phyloP scores from a whole-genome alignment of 192 early-diverging fungal species.

The Physocladia obscura region DNA sequence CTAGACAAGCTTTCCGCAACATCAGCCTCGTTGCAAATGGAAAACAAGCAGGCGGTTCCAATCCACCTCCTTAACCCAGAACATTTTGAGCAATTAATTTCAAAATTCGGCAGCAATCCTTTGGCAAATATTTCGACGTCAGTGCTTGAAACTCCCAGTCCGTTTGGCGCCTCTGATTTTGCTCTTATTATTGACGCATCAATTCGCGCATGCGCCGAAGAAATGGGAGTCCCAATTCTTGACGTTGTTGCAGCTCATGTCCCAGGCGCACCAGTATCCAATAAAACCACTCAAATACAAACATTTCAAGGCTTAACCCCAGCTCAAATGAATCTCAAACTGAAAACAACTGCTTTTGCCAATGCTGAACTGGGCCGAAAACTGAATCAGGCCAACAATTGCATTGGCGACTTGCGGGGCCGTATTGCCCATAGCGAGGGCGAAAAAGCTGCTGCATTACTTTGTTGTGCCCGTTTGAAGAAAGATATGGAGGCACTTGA shows the following conservation, averaged over 20 bases:
- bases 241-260: slow-evolving; percentile 11
- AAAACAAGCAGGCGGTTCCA: not conserved
- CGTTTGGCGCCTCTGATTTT: slow-evolving; percentile 22
- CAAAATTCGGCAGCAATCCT: not conserved
- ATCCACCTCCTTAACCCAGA: not conserved
- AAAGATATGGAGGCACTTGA: not conserved
- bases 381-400: slow-evolving; percentile 6
- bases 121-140: not conserved
- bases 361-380: slow-evolving; percentile 32
- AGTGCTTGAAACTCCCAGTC: slow-evolving; percentile 17
- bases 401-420: not conserved
- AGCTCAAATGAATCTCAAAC: slow-evolving; percentile 26
- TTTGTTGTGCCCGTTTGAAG: slow-evolving; percentile 6
- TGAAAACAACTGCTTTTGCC: slow-evolving; percentile 26
- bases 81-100: slow-evolving; percentile 8
- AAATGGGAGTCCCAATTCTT: slow-evolving; percentile 11
- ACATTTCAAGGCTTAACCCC: too few species aligned
- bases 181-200: slow-evolving; percentile 16
- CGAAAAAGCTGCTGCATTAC: not conserved
- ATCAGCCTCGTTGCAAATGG: not conserved
- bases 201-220: slow-evolving; percentile 1
- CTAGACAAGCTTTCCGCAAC: not conserved
- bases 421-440: slow-evolving; percentile 1
- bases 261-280: not conserved
- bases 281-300: not conserved